A percentile compares a stretch with the other conserved stretches of the same genome.
Evolutionary conservation across 768 basidiomycete genomes (phyloP).

Genomic region (Daedalea quercina): DNA sequence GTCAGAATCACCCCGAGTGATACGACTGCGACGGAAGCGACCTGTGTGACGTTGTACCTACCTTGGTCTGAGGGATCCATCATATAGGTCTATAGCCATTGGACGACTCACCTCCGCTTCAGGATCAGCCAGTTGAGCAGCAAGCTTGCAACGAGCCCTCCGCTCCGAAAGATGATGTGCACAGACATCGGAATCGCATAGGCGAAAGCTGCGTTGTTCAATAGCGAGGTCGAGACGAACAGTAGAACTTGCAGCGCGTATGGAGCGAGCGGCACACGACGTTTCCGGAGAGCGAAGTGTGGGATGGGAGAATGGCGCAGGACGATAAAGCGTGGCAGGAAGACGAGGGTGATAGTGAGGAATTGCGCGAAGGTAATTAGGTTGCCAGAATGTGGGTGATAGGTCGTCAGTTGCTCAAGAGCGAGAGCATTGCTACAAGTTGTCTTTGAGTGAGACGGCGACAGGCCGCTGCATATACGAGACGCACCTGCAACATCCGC

Average conservation of each 20-base stretch:
- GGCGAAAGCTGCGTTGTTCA: conserved; percentile 91
- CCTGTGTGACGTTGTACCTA: conserved; percentile 59
- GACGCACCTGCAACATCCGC: conserved; percentile 77
- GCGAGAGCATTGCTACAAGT: conserved; percentile 66
- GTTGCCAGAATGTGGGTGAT: conserved; percentile 65
- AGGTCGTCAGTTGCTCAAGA: conserved; percentile 63
- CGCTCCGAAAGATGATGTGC: conserved; percentile 91
- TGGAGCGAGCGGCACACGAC: conserved; percentile 61
- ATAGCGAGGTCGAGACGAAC: conserved; percentile 69
- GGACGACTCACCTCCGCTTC: conserved; percentile 47
- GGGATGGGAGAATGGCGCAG: conserved; percentile 13
- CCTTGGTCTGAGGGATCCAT: neutral
- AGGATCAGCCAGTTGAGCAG: conserved; percentile 64
- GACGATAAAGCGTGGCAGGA: conserved; percentile 55
- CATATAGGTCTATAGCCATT: neutral
- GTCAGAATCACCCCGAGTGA: conserved; percentile 75
- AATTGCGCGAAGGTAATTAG: conserved; percentile 89
- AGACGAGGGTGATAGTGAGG: conserved; percentile 65
- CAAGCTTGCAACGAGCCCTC: conserved; percentile 82
- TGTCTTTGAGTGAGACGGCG: conserved; percentile 1
- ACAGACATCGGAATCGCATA: conserved; percentile 85
- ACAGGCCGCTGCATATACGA: neutral
- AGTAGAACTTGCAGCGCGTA: conserved; percentile 79
- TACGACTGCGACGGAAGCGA: conserved; percentile 73
- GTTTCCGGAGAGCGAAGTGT: conserved; percentile 47